phyloP scores from a whole-genome alignment of 805 yeast species.

The Wickerhamomyces chaumierensis region DNA sequence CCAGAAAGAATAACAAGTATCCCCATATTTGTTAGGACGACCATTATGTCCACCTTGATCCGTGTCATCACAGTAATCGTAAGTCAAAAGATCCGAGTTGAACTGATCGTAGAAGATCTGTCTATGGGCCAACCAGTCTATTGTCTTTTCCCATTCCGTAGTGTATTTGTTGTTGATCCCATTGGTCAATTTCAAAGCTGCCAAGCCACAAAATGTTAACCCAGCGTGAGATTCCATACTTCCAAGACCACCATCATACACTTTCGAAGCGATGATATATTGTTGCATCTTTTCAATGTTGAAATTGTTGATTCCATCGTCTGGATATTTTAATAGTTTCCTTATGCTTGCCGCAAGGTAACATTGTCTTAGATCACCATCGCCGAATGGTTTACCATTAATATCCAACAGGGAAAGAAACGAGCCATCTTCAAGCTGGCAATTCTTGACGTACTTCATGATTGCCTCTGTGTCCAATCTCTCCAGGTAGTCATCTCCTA shows the following conservation, averaged over 20 bases:
- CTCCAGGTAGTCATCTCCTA: constrained; percentile 30
- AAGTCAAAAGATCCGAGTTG: constrained; percentile 14
- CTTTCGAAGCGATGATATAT: constrained; percentile 26
- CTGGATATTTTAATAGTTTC: constrained; percentile 27
- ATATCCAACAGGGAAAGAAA: constrained; percentile 36
- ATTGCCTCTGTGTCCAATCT: constrained; percentile 31
- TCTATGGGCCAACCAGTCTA: constrained; percentile 52
- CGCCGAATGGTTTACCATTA: constrained; percentile 34
- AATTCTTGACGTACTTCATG: constrained; percentile 41
- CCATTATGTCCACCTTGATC: constrained; percentile 83
- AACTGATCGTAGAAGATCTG: constrained; percentile 35
- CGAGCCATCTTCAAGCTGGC: constrained; percentile 53
- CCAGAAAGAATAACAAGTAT: constrained; percentile 89
- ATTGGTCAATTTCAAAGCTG: constrained; percentile 37
- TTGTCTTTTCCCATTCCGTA: constrained; percentile 30
- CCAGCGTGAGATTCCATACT: constrained; percentile 76
- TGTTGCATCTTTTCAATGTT: constrained; percentile 27
- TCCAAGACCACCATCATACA: constrained; percentile 67
- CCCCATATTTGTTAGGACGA: constrained; percentile 71
- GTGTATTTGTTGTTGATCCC: constrained; percentile 10
- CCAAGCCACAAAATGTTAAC: constrained; percentile 73
- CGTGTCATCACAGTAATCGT: constrained; percentile 27
- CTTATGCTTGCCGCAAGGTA: constrained; percentile 64
- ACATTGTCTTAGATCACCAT: constrained; percentile 60
- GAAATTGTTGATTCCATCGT: constrained; percentile 19